Base-by-base conservation (phyloP, 2,329 filamentous ascomycete genomes). In the Neodidymelliopsis sp. region DNA sequence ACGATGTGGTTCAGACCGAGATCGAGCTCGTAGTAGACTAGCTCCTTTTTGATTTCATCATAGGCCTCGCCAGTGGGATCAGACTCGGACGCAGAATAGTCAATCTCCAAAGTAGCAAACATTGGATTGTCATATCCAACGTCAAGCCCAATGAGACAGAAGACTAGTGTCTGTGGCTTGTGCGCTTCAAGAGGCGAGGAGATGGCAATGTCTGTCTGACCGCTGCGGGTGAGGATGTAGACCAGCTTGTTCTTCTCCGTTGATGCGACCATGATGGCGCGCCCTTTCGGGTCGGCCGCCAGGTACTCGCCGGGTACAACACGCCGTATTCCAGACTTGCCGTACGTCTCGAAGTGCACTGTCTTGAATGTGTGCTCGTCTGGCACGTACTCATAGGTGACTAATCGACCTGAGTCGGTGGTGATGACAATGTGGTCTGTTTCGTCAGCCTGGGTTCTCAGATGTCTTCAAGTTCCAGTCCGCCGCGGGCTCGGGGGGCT, bases 231-330 rank as follows among this genome's bases (percentile, higher is more conserved):
- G 61, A 99, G 81, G 66, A 99, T 93, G 75, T 99, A 99, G 61
- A 99, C 94, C 47, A 99, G 88, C 79, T 99, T 99, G 79, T 97
- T 99, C 83, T 99, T 99, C 77, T 99, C 95, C 45, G 93, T 83
- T 4, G 92, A 93, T 8, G 94, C 91, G 54, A 97, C 90, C 70
- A 99, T 82, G 69, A 93, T 96, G 45, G 95, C 95, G 77, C 94
- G 86, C 46, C 94, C 94, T 74, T 96, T 96, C 20, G 94, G 94
- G 67, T 99, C 94, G 41, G 91, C 90, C 6, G 93, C 94, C 20
- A 99, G 83, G 68, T 97, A 99, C 74, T 99, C 91, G 53, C 95
- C 94, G 2, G 95, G 94, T 33, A 99, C 85, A 27, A 97, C 93
- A 65, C 94, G 87, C 49, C 95, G 87, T 42, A 97, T 84, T 27